phyloP scores from a whole-genome alignment of 495 filamentous ascomycete species.

The Ascobolus immersus region DNA sequence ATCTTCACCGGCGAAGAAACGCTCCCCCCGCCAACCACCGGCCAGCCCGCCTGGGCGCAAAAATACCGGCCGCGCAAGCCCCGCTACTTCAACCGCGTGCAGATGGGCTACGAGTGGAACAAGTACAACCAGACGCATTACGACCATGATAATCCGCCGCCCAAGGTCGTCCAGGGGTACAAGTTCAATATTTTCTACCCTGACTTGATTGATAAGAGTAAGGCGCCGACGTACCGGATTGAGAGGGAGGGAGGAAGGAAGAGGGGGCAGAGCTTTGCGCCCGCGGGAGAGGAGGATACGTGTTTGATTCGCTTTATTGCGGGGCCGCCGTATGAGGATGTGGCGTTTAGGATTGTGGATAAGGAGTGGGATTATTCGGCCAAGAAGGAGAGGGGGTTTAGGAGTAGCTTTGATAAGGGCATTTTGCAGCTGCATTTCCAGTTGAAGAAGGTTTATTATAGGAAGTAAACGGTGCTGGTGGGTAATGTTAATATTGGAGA shows the following conservation, averaged over 20 bases:
- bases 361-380: slow-evolving; percentile 98
- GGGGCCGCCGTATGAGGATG: slow-evolving; percentile 86
- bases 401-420: slow-evolving; percentile 94
- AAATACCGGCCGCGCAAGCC: slow-evolving; percentile 87
- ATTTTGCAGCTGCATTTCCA: slow-evolving; percentile 95
- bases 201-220: slow-evolving; percentile 86
- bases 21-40: slow-evolving; percentile 33
- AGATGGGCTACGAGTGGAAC: slow-evolving; percentile 99
- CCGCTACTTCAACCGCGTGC: slow-evolving; percentile 88
- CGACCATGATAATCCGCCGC: slow-evolving; percentile 93
- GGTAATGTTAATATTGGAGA: no score
- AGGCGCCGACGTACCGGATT: slow-evolving; percentile 84
- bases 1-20: slow-evolving; percentile 84
- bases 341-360: slow-evolving; percentile 94
- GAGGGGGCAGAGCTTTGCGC: slow-evolving; percentile 73
- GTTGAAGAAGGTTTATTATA: slow-evolving; percentile 75
- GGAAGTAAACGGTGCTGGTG: no score
- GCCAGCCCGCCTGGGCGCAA: slow-evolving; percentile 56
- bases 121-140: slow-evolving; percentile 99
- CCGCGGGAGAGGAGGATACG: slow-evolving; percentile 92
- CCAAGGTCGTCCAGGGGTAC: slow-evolving; percentile 95
- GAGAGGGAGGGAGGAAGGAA: slow-evolving; percentile 74
- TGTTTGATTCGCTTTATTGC: slow-evolving; percentile 91
- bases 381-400: slow-evolving; percentile 82
- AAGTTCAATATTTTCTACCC: slow-evolving; percentile 99